A percentile compares a stretch with the other conserved stretches of the same genome.
phyloP scores from a whole-genome alignment of 768 basidiomycete genomes.

The Podaxis pistillaris region DNA sequence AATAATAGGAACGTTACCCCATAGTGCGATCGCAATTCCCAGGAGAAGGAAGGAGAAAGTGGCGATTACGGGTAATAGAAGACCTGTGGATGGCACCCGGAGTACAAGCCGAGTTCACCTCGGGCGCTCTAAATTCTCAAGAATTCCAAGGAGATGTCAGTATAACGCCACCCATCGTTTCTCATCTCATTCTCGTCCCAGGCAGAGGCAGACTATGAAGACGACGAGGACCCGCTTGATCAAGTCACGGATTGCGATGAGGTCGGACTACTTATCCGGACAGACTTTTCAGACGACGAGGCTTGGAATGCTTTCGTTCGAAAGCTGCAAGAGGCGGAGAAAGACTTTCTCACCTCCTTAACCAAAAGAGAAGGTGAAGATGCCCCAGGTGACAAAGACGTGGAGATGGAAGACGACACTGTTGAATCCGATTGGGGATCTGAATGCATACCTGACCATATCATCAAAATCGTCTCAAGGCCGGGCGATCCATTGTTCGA shows the following conservation, averaged over 20 bases:
- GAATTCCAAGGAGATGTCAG: constrained; percentile 8
- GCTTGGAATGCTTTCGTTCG: constrained; percentile 60
- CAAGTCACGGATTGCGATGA: constrained; percentile 43
- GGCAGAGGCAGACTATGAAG: constrained; percentile 4
- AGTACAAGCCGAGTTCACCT: constrained; percentile 12
- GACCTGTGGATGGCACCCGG: constrained; percentile 42
- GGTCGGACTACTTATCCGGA: constrained; percentile 66
- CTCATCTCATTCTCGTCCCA: not conserved
- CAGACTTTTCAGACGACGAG: constrained; percentile 66
- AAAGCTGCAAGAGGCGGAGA: constrained; percentile 53
- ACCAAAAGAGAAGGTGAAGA: not conserved
- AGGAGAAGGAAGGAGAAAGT: constrained; percentile 54
- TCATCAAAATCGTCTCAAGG: constrained; percentile 48
- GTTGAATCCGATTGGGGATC: constrained; percentile 34
- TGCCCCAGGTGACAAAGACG: constrained; percentile 16
- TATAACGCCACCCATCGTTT: not conserved
- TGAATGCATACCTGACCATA: constrained; percentile 27
- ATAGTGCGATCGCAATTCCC: constrained; percentile 43
- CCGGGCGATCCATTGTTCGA: constrained; percentile 38
- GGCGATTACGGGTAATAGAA: constrained; percentile 51
- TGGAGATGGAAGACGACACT: constrained; percentile 20
- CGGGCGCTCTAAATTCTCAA: constrained; percentile 16
- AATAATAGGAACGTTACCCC: constrained; percentile 34
- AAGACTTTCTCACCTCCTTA: constrained; percentile 42
- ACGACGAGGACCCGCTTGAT: constrained; percentile 59